phyloP scores from a whole-genome alignment of 75 land plant genomes.

The Cupressus sempervirens region DNA sequence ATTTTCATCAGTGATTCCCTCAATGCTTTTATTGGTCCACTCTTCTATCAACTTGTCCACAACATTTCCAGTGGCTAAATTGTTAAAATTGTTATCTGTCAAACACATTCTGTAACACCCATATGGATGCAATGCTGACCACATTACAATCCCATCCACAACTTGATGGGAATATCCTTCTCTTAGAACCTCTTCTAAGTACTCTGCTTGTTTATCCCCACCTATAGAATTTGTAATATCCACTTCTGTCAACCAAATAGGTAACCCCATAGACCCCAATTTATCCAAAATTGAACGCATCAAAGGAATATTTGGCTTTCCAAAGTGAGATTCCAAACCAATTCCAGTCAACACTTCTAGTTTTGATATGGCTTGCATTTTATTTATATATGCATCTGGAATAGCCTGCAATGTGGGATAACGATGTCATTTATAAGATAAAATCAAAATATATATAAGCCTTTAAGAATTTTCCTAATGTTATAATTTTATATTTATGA shows the following conservation, averaged over 20 bases:
- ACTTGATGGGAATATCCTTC: constrained; percentile 54
- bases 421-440: background rate
- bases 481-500: too few species aligned
- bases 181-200: constrained; percentile 44
- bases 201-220: constrained; percentile 27
- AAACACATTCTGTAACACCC: constrained; percentile 60
- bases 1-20: background rate
- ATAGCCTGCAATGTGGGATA: background rate
- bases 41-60: constrained; percentile 45
- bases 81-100: constrained; percentile 54
- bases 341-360: constrained; percentile 57
- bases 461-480: background rate
- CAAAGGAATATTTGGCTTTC: constrained; percentile 36
- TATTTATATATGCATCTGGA: constrained; percentile 28
- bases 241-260: constrained; percentile 75
- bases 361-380: constrained; percentile 27
- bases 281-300: constrained; percentile 51
- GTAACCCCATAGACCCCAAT: constrained; percentile 24
- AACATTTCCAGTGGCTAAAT: constrained; percentile 49
- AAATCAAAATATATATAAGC: background rate
- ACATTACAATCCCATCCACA: constrained; percentile 59
- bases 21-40: constrained; percentile 10
- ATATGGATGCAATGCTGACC: constrained; percentile 36
- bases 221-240: constrained; percentile 23
- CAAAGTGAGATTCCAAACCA: constrained; percentile 63